Conservation (phyloP, 2,329 filamentous ascomycete species). For the Epichloe glyceriae region DNA sequence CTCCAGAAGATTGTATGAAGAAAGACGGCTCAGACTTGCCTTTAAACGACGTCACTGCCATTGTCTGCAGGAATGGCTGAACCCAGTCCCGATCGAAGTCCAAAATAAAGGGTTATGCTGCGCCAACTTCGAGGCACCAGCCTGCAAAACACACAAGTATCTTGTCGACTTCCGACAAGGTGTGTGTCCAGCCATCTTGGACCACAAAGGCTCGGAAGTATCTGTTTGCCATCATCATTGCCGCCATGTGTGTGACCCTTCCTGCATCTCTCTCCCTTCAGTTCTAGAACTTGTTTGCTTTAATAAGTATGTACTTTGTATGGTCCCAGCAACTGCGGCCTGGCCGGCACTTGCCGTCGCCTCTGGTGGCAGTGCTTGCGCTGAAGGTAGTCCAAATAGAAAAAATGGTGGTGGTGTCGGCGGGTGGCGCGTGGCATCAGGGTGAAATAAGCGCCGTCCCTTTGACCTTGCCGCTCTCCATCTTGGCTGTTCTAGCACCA, state of each 20-base stretch:
- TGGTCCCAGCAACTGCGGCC: too few relatives aligned
- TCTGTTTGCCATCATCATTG: constrained; percentile 57
- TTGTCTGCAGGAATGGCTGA: constrained; percentile 8
- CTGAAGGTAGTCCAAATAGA: background rate
- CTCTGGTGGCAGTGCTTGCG: background rate
- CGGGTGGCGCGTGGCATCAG: constrained; percentile 14
- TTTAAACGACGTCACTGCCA: constrained; percentile 40
- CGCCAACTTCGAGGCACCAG: background rate
- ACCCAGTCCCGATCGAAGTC: background rate
- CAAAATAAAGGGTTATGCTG: constrained; percentile 29
- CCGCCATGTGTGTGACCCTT: constrained; percentile 17
- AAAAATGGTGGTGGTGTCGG: background rate
- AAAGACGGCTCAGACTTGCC: constrained; percentile 49
- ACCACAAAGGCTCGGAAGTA: constrained; percentile 54
- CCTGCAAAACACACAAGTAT: constrained; percentile 34
- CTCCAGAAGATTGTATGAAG: background rate
- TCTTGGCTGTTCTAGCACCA: constrained; percentile 70
- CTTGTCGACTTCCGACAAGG: background rate
- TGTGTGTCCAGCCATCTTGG: background rate
- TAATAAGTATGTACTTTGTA: too few relatives aligned
- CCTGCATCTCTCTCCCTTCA: background rate
- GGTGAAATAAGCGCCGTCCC: constrained; percentile 48
- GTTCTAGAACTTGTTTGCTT: background rate
- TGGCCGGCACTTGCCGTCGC: constrained; percentile 1
- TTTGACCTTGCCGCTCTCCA: constrained; percentile 56